Base-by-base conservation (phyloP, 345 rosid species). In the Anastatica hierochuntica region DNA sequence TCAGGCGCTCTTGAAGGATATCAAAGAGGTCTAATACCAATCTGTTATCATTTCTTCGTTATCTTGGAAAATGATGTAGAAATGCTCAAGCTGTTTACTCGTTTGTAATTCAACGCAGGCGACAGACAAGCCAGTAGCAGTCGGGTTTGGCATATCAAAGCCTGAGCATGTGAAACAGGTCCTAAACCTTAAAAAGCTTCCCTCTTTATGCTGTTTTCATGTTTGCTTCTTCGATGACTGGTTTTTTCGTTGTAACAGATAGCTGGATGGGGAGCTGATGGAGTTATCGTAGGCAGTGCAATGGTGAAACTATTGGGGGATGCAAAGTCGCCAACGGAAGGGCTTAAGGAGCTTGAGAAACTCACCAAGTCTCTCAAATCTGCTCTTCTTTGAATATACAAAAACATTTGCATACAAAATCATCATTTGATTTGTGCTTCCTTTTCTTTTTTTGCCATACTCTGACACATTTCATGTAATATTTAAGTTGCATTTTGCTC, bases 211-310 rank as follows among this genome's bases (percentile, higher is more conserved):
- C n/a, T n/a, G n/a, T n/a, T n/a, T n/a, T n/a, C n/a, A n/a, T n/a
- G n/a, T n/a, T n/a, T n/a, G n/a, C n/a, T n/a, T n/a, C n/a, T n/a
- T n/a, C n/a, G n/a, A n/a, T n/a, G n/a, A n/a, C n/a, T n/a, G n/a
- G n/a, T n/a, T n/a, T n/a, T n/a, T n/a, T n/a, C n/a, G n/a, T n/a
- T n/a, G n/a, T n/a, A n/a, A n/a, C n/a, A 86, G 95, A 45, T 82
- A 2, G 86, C 74, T 4, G 83, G 73, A 52, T 83, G 88, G 95
- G 97, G 98, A 60, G 86, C 94, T n/a, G 90, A 85, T 51, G 81
- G 94, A 13, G 80, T 83, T 50, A 92, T 88, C 19, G 83, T 92
- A 39, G 94, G 95, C 0, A 88, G 96, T 64, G 90, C 98, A 3
- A 81, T 81, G 76, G 94, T 83, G 70, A 85, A 71, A 70, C 26